Evolutionary conservation across 2,329 filamentous ascomycete species (phyloP), one percentile per base, ranked within the genome.

Genomic region (Penicillium sp.): DNA sequence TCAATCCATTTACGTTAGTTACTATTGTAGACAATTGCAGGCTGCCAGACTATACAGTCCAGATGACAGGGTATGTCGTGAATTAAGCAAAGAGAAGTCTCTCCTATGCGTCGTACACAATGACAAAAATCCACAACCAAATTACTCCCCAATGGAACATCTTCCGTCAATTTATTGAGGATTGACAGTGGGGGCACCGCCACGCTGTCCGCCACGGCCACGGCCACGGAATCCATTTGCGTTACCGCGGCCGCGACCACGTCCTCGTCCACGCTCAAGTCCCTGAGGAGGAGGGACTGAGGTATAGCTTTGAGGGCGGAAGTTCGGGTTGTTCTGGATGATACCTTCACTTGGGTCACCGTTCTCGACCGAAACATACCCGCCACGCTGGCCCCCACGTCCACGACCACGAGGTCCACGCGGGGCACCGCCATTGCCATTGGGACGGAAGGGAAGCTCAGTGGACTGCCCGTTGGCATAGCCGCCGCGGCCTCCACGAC

Each of bases 301-400:
- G 36, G 70, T 70, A 62, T 81, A 81, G 63, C 73, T 76, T 58
- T 81, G 79, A 4, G 81, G 80, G 26, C 75, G 73, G 70, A 85
- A 85, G 46, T 77, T 74, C 1, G 79, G 80, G 63, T 84, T 84
- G 62, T 80, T 77, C 50, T 74, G 67, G 15, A 84, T 64, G 2
- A 85, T 71, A n/a, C 80, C 81, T 26, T 78, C 77, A 6, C 74
- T 69, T 4, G 79, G 77, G 59, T 83, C 78, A 45, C 68, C 73
- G 57, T 76, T 79, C 61, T 85, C 74, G 29, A 76, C 61, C 12
- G 68, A 55, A 16, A 64, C 57, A 58, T 77, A 76, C 4, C 72
- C 73, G 45, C 66, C 68, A 7, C 59, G 59, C 43, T 52, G 47
- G 18, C 65, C 64, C 42, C 70, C 69, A 42, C 72, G 70, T n/a